phyloP scores from a whole-genome alignment of 768 basidiomycete genomes.

The Pulveroboletus ravenelii region DNA sequence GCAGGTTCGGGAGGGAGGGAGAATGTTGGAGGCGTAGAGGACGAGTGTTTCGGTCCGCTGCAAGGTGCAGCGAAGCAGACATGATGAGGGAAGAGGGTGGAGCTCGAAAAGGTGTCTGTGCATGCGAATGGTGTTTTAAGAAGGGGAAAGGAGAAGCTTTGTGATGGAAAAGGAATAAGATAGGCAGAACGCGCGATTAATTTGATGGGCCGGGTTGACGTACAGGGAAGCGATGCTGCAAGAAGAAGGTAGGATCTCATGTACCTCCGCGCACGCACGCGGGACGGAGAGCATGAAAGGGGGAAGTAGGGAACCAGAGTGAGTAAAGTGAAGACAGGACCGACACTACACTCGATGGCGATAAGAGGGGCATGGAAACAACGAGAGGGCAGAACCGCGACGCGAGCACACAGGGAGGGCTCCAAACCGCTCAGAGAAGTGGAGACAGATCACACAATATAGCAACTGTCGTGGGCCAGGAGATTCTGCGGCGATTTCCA shows the following conservation, averaged over 20 bases:
- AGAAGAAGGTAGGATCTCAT: conserved; percentile 20
- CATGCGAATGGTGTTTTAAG: conserved; percentile 29
- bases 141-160: conserved; percentile 29
- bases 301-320: conserved; percentile 16
- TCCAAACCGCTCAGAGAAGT: conserved; percentile 5
- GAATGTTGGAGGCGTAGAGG: conserved; percentile 56
- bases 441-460: conserved; percentile 10
- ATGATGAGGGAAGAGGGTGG: conserved; percentile 27
- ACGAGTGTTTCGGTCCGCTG: conserved; percentile 23
- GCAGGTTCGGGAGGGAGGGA: conserved; percentile 67
- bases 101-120: conserved; percentile 28
- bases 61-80: conserved; percentile 22
- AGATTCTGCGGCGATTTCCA: conserved; percentile 3
- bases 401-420: background rate
- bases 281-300: conserved; percentile 16
- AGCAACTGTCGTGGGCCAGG: conserved; percentile 4
- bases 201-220: conserved; percentile 31
- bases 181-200: conserved; percentile 29
- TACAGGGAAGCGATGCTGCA: conserved; percentile 31
- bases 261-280: conserved; percentile 21
- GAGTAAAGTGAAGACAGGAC: conserved; percentile 5
- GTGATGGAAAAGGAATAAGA: conserved; percentile 33
- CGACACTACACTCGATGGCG: background rate
- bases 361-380: no score
- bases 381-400: conserved; percentile 5